Base-by-base conservation (phyloP, 2,329 filamentous ascomycete species). In the Lasiodiplodia gonubiensis region DNA sequence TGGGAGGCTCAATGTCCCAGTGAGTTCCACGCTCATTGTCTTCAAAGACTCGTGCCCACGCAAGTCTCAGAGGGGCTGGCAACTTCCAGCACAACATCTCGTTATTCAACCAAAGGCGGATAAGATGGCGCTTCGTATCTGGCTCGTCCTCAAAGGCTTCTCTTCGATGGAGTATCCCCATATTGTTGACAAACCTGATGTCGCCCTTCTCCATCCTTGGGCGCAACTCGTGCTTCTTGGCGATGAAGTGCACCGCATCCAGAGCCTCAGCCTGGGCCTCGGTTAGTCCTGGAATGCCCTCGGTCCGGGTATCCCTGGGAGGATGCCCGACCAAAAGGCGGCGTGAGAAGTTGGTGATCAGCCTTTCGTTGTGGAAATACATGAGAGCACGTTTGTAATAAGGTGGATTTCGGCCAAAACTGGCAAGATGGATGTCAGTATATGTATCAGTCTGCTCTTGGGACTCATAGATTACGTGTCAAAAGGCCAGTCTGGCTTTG, bases 401-500 rank as follows among this genome's bases (percentile, higher is more conserved):
- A 4, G 42, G 42, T 46, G 42, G 42, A 4, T 46, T 14, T 5
- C 42, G 42, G n/a, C 42, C 42, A 46, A 16, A 46, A 4, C 42
- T 46, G 12, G 12, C n/a, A 46, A 46, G 42, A 14, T 46, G 4
- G 4, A 46, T 4, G 5, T 46, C 6, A 46, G 5, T 4, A n/a
- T n/a, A n/a, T n/a, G n/a, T n/a, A n/a, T n/a, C n/a, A n/a, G n/a
- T n/a, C n/a, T n/a, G n/a, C n/a, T n/a, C n/a, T n/a, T n/a, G n/a
- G n/a, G n/a, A n/a, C n/a, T n/a, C n/a, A n/a, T n/a, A n/a, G n/a
- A n/a, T 46, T 64, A 64, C 60, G 18, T 52, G 25, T 64, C 60
- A 64, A 64, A 52, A 8, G 42, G 27, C 60, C 60, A 64, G 46
- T 27, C 42, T 4, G 42, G 21, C 18, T 16, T 35, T 23, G 52